A percentile compares a stretch with the other conserved stretches of the same genome.
These are phyloP conservation scores for Gymnopus androsaceus DNA, from an alignment of 1,284 basidiomycete species.

Conservation along the genomic window DNA sequence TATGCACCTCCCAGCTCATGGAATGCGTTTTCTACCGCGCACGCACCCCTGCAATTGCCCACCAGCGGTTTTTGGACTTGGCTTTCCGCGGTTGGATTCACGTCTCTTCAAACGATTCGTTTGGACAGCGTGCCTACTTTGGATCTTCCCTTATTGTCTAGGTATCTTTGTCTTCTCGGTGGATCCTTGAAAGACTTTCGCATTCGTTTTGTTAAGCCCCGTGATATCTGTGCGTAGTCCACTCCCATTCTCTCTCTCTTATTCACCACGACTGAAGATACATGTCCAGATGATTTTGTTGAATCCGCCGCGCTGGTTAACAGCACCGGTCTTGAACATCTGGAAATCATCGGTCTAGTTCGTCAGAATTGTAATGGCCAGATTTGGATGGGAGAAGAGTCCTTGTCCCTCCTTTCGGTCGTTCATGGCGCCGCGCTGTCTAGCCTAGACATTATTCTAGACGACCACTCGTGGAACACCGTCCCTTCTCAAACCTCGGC, in stretches of 20 bases:
- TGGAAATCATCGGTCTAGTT: not conserved
- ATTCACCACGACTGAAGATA: too few species aligned
- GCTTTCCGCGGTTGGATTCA: not conserved
- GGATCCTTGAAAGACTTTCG: not conserved
- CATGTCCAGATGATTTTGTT: not conserved
- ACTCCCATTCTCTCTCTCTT: too few species aligned
- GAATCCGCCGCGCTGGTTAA: not conserved
- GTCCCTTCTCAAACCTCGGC: not conserved
- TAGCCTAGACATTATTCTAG: not conserved
- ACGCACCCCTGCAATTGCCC: not conserved
- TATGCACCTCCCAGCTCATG: not conserved
- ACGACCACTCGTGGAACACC: not conserved
- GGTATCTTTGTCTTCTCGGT: not conserved
- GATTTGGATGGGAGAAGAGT: slow-evolving; percentile 2
- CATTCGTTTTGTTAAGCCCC: not conserved
- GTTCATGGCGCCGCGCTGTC: not conserved
- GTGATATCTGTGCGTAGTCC: not conserved
- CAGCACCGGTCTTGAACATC: not conserved
- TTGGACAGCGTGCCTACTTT: not conserved
- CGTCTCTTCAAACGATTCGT: slow-evolving; percentile 3
- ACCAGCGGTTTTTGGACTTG: not conserved
- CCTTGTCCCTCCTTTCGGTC: not conserved
- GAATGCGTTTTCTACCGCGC: not conserved
- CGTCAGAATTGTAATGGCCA: not conserved
- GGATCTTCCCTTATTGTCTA: not conserved